These are phyloP conservation scores for Neofusicoccum umdonicola DNA, from an alignment of 2,329 filamentous ascomycete species.

Conservation along the genomic window DNA sequence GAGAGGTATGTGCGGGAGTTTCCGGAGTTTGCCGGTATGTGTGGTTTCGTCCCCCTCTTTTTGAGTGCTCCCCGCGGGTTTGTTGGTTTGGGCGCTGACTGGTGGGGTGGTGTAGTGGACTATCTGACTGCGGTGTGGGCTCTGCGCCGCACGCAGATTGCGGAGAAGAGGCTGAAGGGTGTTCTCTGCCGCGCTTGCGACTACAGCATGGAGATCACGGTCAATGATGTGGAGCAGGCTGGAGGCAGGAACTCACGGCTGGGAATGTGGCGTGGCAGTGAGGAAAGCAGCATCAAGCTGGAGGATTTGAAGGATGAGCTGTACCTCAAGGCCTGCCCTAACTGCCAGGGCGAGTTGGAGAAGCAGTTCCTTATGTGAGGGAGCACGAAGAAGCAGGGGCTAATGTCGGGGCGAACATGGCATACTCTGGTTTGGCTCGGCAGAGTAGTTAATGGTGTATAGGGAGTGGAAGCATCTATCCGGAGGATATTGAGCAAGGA, in stretches of 20 bases:
- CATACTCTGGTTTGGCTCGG: no score
- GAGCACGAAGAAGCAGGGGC: no score
- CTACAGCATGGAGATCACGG: background rate
- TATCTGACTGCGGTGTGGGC: background rate
- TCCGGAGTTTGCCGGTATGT: background rate
- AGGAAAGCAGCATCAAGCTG: background rate
- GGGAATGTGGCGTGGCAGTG: background rate
- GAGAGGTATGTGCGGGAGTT: background rate
- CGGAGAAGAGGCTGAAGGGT: background rate
- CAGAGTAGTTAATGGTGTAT: no score
- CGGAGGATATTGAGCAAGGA: no score
- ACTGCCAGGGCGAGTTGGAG: background rate
- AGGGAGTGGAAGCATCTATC: no score
- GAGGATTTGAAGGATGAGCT: background rate
- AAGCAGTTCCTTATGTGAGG: background rate
- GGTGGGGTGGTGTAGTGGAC: background rate
- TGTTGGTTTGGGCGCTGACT: background rate
- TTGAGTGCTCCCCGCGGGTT: background rate
- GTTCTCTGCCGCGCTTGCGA: background rate
- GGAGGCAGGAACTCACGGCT: background rate
- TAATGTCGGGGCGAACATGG: no score
- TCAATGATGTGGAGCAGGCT: background rate
- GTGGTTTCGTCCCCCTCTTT: background rate
- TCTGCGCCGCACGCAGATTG: background rate
- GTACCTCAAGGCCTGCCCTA: background rate